Evolutionary conservation across 2,329 filamentous ascomycete genomes (phyloP), one percentile per base, ranked within the genome.

Genomic region (Venturia pyrina): DNA sequence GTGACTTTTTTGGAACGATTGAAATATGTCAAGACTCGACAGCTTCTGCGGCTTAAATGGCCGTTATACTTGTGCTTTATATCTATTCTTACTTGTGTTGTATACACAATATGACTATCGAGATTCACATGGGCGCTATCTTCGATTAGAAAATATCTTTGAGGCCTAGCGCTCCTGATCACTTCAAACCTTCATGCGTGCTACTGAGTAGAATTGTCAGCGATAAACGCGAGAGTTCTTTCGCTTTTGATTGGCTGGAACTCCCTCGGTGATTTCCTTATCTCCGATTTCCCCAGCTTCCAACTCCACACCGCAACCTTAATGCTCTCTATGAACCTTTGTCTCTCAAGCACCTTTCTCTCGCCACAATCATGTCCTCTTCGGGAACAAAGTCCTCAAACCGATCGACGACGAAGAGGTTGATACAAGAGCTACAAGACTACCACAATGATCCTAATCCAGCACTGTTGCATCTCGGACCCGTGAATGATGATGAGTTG

Each of bases 361-460:
- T 17, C 10, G 11, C 4, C 4, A 53, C 2, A 5, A 21, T 19
- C 4, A 59, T 59, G 53, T 40, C 53, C 28, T 34, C 28, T 21
- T 59, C 53, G 15, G 53, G 53, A 32, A 59, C 53, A 13, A 59
- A 59, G 8, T 59, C 53, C 28, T 59, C 37, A 19, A 48, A 63
- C 24, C 70, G 71, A 43, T 70, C 76, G 53, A 78, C 83, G 19
- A 80, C 80, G n/a, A 86, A 86, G 73, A 82, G 85, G 37, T 80
- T 88, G 66, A 78, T 86, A 71, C 82, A 82, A 70, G 85, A 88
- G 74, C 78, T 87, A n/a, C 81, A 83, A 71, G 79, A 81, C 46
- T 85, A 86, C 73, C 76, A 81, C 48, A 78, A 77, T 66, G 78
- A 81, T 28, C 85, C 85, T 2, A 85, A 85, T 66, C 79, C 85